Base-by-base conservation (phyloP, 371 early-diverging fungal genomes). In the Haplosporangium sp. region DNA sequence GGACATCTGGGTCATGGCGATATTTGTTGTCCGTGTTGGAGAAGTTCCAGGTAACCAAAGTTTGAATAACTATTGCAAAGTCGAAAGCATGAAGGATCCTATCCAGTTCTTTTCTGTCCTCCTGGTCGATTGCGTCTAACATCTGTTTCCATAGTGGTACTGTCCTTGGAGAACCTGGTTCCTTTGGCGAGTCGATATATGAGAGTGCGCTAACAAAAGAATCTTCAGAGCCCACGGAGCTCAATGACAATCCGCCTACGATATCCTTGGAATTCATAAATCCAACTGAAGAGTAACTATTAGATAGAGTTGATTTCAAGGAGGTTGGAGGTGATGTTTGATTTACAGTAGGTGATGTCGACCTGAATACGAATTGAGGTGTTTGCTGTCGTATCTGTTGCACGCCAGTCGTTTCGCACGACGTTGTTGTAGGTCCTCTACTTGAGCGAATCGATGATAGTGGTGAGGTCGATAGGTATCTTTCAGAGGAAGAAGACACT, bases 11-110 rank as follows among this genome's bases (percentile, higher is more conserved):
- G 62, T 92, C 92, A 48, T 88, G 88, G 6, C 74, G 63, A 70
- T 88, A 90, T 4, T 77, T 79, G 8, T 71, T 65, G 66, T 92
- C 91, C 20, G 70, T 65, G 65, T 90, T 92, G 53, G 88, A 87
- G 40, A 86, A 83, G 37, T 85, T 85, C 65, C 86, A 88, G 0
- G 88, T 90, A 19, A 90, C 83, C 60, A 92, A 67, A 1, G 88
- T 77, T 61, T 88, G 88, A n/a, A 88, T 71, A 4, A 89, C 83
- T 3, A 85, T 65, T 7, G 82, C 75, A 60, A 81, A 75, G 53
- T 81, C 82, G 56, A 72, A 75, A 15, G 75, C 75, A 47, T 72
- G 68, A 35, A 81, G 38, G 3, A 81, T 55, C 39, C 75, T 56
- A 58, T 72, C 63, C 62, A 81, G 63, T 42, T 72, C 82, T 39